Evolutionary conservation across 768 basidiomycete genomes (phyloP).

Genomic region (Tricholoma furcatifolium): DNA sequence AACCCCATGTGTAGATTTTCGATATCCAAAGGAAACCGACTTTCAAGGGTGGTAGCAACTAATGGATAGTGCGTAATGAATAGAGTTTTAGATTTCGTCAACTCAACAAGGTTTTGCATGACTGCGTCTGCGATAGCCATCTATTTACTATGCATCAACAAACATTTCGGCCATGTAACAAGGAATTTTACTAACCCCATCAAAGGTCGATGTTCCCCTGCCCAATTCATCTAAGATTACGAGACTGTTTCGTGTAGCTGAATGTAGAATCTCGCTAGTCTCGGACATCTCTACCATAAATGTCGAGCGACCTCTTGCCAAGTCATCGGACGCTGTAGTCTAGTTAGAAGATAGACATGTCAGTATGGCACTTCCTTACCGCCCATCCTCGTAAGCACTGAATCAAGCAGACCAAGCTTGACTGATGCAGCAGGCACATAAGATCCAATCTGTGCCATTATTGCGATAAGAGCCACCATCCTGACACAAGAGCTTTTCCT

Average conservation of each 20-base stretch:
- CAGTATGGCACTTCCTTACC: constrained; percentile 61
- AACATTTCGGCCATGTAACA: neutral
- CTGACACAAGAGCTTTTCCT: constrained; percentile 85
- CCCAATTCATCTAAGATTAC: constrained; percentile 92
- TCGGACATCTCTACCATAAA: constrained; percentile 98
- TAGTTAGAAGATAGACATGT: constrained; percentile 1
- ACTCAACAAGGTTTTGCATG: constrained; percentile 64
- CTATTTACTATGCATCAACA: constrained; percentile 29
- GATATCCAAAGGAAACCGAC: constrained; percentile 55
- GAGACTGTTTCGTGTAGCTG: constrained; percentile 72
- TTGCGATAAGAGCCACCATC: constrained; percentile 72
- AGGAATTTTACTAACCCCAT: constrained; percentile 53
- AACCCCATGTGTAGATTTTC: constrained; percentile 90
- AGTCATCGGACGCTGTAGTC: constrained; percentile 75
- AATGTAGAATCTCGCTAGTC: constrained; percentile 83
- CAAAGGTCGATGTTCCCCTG: constrained; percentile 89
- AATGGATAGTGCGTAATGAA: constrained; percentile 97
- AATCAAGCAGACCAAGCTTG: constrained; percentile 77
- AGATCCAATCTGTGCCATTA: constrained; percentile 91
- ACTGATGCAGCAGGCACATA: constrained; percentile 84
- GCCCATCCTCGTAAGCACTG: constrained; percentile 88
- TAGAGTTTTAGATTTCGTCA: constrained; percentile 66
- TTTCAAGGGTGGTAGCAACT: constrained; percentile 68
- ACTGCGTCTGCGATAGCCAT: constrained; percentile 89
- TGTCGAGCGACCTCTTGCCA: constrained; percentile 83